A percentile compares a stretch with the other conserved stretches of the same genome.
phyloP scores from a whole-genome alignment of 129 eudicot genomes.

The Centaurea solstitialis region DNA sequence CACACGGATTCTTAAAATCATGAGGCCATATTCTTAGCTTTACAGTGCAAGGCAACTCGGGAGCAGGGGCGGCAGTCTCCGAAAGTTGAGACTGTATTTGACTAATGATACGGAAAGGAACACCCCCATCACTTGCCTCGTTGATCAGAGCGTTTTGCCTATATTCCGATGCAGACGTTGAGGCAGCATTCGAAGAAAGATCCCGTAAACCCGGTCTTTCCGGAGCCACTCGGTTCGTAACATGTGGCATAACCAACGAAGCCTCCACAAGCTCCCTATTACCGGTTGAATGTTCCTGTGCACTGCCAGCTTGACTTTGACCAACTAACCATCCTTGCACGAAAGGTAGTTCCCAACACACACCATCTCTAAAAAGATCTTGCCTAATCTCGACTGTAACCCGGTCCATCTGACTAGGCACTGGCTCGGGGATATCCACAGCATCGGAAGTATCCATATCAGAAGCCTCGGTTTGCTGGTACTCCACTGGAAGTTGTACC shows the following conservation, averaged over 20 bases:
- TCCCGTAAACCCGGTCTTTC: conserved; percentile 48
- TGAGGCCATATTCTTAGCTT: conserved; percentile 93
- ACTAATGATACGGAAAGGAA: conserved; percentile 54
- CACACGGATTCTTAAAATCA: conserved; percentile 78
- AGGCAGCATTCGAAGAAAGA: conserved; percentile 45
- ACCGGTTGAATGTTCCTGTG: conserved; percentile 32
- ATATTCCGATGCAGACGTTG: conserved; percentile 19
- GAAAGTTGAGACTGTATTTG: conserved; percentile 80
- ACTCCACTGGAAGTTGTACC: not conserved
- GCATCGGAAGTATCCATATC: conserved; percentile 28
- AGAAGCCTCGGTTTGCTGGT: not conserved
- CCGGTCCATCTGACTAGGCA: conserved; percentile 5
- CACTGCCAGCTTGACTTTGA: conserved; percentile 73
- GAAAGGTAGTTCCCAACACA: conserved; percentile 80
- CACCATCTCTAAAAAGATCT: conserved; percentile 54
- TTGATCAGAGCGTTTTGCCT: conserved; percentile 9
- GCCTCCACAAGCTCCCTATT: conserved; percentile 18
- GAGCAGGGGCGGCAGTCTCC: conserved; percentile 79
- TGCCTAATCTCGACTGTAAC: conserved; percentile 23
- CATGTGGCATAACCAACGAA: conserved; percentile 27
- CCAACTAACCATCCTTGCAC: conserved; percentile 94
- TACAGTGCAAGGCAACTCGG: conserved; percentile 96
- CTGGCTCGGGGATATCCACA: conserved; percentile 6
- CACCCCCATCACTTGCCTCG: conserved; percentile 38
- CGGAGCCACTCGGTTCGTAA: conserved; percentile 25